A percentile compares a stretch with the other conserved stretches of the same genome.
Conservation (phyloP, 805 yeast species). For the Wickerhamomyces tratensis region DNA sequence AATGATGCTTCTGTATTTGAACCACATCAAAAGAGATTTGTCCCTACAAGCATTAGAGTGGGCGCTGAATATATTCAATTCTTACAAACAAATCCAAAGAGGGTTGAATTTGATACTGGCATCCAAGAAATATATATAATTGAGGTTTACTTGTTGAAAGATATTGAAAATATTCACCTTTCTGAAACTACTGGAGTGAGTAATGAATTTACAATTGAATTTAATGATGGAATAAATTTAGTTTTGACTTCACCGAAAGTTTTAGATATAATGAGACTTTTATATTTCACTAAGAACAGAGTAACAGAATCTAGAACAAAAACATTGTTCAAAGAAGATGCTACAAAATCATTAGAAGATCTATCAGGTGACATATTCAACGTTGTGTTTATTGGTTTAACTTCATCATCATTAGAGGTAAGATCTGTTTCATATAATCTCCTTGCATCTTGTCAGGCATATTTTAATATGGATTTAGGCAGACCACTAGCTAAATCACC, state of each 20-base stretch:
- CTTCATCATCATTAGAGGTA: constrained; percentile 48
- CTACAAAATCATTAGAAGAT: constrained; percentile 22
- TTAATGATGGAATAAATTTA: constrained; percentile 24
- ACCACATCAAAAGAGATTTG: constrained; percentile 34
- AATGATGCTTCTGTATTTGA: constrained; percentile 45
- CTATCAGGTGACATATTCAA: constrained; percentile 55
- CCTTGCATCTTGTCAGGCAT: constrained; percentile 48
- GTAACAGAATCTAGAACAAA: constrained; percentile 22
- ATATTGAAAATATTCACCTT: constrained; percentile 29
- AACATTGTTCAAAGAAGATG: constrained; percentile 3
- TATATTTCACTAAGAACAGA: constrained; percentile 58
- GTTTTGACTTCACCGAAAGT: constrained; percentile 40
- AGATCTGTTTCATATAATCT: constrained; percentile 55
- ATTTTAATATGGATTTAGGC: constrained; percentile 53
- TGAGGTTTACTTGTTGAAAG: constrained; percentile 32
- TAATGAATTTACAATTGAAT: constrained; percentile 38
- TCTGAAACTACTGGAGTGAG: constrained; percentile 36
- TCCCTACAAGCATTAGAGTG: constrained; percentile 54
- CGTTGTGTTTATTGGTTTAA: constrained; percentile 57
- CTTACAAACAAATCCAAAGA: constrained; percentile 31
- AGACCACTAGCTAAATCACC: constrained; percentile 42
- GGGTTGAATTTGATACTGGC: constrained; percentile 26
- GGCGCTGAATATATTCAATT: constrained; percentile 65
- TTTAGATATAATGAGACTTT: constrained; percentile 58
- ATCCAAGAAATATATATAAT: constrained; percentile 27